These are phyloP conservation scores for Nemania sp. DNA, from an alignment of 2,329 filamentous ascomycete species.

Conservation along the genomic window DNA sequence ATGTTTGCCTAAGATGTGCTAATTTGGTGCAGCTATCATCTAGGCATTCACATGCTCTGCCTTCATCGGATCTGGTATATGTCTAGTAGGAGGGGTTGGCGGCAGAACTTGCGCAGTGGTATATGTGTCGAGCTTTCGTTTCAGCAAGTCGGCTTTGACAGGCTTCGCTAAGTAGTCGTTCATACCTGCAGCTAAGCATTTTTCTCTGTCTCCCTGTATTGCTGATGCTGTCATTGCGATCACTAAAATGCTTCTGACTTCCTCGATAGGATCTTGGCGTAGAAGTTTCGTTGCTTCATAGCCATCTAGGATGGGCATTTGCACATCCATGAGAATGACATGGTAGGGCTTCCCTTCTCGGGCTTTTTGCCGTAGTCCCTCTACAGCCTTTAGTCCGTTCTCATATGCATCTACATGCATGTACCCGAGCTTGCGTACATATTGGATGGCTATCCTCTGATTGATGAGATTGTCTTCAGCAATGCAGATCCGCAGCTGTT, in stretches of 20 bases:
- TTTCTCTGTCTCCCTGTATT: conserved; percentile 93
- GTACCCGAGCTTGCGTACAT: conserved; percentile 87
- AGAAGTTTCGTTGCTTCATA: conserved; percentile 91
- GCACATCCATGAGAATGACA: conserved; percentile 93
- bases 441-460: conserved; percentile 92
- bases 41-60: conserved; percentile 25
- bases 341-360: conserved; percentile 83
- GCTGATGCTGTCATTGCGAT: conserved; percentile 98
- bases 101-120: conserved; percentile 55
- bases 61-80: conserved; percentile 40
- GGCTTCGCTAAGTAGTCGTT: conserved; percentile 97
- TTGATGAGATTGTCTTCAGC: conserved; percentile 97
- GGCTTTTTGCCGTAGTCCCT: conserved; percentile 81
- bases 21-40: conserved; percentile 42
- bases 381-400: conserved; percentile 88
- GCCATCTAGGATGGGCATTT: conserved; percentile 94
- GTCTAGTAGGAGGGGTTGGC: conserved; percentile 44
- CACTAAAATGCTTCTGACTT: conserved; percentile 85
- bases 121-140: conserved; percentile 79
- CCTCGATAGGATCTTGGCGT: conserved; percentile 79
- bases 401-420: conserved; percentile 85
- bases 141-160: conserved; percentile 88
- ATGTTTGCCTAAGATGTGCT: conserved; percentile 33
- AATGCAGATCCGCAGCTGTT: conserved; percentile 88
- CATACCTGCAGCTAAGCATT: conserved; percentile 96